Evolutionary conservation across 345 rosid genomes (phyloP).

Genomic region (Aquilaria yunnanensis): DNA sequence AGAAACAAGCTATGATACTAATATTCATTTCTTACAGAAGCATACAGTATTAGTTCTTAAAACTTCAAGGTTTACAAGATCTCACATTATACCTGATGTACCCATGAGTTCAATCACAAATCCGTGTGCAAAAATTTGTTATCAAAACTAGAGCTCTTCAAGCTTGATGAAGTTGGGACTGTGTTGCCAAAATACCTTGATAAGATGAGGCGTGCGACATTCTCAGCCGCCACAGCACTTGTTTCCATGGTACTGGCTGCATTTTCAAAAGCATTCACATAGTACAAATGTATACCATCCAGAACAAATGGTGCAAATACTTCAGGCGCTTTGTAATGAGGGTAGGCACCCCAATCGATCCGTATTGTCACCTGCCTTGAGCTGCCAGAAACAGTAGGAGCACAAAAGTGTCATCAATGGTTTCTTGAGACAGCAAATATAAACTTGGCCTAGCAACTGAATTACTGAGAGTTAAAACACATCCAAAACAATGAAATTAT

Average conservation of each 20-base stretch:
- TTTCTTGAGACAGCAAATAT: neutral
- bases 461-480: too few species aligned
- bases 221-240: conserved; percentile 89
- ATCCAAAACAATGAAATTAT: too few species aligned
- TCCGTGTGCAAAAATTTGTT: conserved; percentile 31
- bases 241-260: conserved; percentile 97
- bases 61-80: too few species aligned
- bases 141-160: conserved; percentile 21
- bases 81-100: too few species aligned
- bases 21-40: too few species aligned
- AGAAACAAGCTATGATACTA: too few species aligned
- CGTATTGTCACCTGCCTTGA: conserved; percentile 54
- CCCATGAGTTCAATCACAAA: conserved; percentile 23
- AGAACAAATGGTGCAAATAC: conserved; percentile 79
- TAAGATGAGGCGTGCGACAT: conserved; percentile 72
- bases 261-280: conserved; percentile 85
- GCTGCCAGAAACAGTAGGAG: conserved; percentile 24
- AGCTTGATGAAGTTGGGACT: conserved; percentile 16
- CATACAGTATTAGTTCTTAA: too few species aligned
- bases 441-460: too few species aligned
- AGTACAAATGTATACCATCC: conserved; percentile 75
- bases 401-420: conserved; percentile 6
- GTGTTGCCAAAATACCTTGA: conserved; percentile 37
- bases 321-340: conserved; percentile 78
- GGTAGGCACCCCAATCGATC: conserved; percentile 97